Evolutionary conservation across 129 eudicot genomes (phyloP).

Genomic region (Flaveria brownii): DNA sequence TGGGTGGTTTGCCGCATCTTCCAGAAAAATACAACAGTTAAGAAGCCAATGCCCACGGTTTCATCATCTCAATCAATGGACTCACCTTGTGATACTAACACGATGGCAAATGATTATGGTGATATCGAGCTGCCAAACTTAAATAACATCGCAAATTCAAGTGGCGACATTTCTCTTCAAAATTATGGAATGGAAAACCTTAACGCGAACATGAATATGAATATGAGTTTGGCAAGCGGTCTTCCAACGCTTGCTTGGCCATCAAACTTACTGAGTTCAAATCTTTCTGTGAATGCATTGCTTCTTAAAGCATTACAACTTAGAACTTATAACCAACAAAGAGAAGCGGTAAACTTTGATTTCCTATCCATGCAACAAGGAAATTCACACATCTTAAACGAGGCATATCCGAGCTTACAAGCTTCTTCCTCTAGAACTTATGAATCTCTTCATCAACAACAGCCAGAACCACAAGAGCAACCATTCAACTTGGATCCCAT

Average conservation of each 20-base stretch:
- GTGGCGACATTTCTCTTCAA: conserved; percentile 33
- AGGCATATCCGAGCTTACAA: conserved; percentile 37
- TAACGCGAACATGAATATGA: conserved; percentile 37
- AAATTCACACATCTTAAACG: conserved; percentile 38
- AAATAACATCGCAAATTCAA: conserved; percentile 33
- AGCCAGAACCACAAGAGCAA: conserved; percentile 52
- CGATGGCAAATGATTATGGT: conserved; percentile 54
- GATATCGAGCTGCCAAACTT: conserved; percentile 54
- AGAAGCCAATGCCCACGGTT: conserved; percentile 56
- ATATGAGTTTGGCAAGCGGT: conserved; percentile 40
- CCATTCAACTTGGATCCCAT: conserved; percentile 79
- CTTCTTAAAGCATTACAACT: conserved; percentile 76
- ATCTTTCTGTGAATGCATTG: conserved; percentile 62
- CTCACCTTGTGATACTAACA: conserved; percentile 66
- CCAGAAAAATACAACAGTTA: conserved; percentile 57
- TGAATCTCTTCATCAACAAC: conserved; percentile 41
- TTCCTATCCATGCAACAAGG: conserved; percentile 58
- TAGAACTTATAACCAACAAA: conserved; percentile 46
- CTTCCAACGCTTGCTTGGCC: conserved; percentile 59
- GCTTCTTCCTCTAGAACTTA: conserved; percentile 51
- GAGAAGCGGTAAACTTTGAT: conserved; percentile 43
- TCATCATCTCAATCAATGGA: conserved; percentile 64
- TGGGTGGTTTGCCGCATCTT: conserved; percentile 94
- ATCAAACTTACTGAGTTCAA: conserved; percentile 49
- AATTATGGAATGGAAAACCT: conserved; percentile 34